Conservation (phyloP, 345 rosid species). For the Salix dunnii region DNA sequence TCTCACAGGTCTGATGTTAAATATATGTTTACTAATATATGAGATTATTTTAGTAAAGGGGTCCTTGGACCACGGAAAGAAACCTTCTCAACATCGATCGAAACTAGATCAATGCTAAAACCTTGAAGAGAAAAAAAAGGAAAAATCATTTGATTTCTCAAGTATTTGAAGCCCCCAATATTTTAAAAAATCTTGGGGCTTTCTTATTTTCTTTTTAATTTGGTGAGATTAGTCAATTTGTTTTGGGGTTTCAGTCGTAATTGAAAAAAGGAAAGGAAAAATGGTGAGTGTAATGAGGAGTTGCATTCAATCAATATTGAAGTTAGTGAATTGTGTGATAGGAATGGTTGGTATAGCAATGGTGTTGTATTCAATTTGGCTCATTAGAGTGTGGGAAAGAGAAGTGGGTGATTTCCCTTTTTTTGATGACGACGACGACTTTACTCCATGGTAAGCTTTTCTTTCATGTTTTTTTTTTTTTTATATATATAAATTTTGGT, state of each 20-base stretch:
- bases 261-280: neutral
- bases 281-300: conserved; percentile 56
- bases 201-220: neutral
- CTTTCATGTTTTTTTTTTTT: neutral
- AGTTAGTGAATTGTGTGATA: conserved; percentile 63
- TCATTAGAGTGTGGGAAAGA: conserved; percentile 68
- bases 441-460: conserved; percentile 61
- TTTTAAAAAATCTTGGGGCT: neutral
- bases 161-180: neutral
- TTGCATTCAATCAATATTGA: conserved; percentile 67
- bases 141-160: neutral
- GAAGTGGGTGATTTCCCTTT: conserved; percentile 53
- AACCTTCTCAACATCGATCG: neutral
- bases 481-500: neutral
- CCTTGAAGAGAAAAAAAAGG: neutral
- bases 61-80: neutral
- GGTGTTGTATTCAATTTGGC: conserved; percentile 70
- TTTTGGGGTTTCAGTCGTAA: neutral
- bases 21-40: fast-evolving
- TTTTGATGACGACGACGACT: conserved; percentile 30
- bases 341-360: conserved; percentile 87
- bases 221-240: neutral
- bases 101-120: neutral
- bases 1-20: fast-evolving
- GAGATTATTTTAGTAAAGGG: neutral